A percentile compares a stretch with the other conserved stretches of the same genome.
Evolutionary conservation across 495 filamentous ascomycete genomes (phyloP).

Genomic region (Lentithecium fluviatile): DNA sequence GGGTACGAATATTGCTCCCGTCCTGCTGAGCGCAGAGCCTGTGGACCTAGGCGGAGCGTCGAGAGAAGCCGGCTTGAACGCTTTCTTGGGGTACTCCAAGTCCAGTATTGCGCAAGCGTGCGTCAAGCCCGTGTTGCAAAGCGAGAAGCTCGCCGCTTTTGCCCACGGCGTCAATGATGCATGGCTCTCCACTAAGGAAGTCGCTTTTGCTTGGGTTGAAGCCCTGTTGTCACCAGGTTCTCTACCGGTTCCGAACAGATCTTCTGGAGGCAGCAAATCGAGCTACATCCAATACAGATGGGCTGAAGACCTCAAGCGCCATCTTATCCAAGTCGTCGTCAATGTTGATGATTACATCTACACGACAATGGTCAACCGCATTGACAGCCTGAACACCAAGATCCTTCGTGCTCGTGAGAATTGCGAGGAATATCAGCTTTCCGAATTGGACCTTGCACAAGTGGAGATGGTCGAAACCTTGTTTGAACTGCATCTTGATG

Average conservation of each 20-base stretch:
- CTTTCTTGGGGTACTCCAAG: constrained; percentile 78
- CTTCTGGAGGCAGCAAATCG: constrained; percentile 31
- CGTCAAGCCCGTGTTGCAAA: constrained; percentile 28
- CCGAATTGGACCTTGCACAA: constrained; percentile 29
- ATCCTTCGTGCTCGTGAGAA: constrained; percentile 36
- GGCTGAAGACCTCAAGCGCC: constrained; percentile 69
- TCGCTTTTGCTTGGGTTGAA: constrained; percentile 39
- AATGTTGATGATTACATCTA: constrained; percentile 69
- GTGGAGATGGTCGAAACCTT: constrained; percentile 68
- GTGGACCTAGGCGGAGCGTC: constrained; percentile 31
- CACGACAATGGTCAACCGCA: constrained; percentile 49
- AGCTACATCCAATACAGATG: constrained; percentile 67
- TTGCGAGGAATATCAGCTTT: constrained; percentile 4
- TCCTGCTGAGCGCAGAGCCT: constrained; percentile 25
- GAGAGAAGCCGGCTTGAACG: constrained; percentile 56
- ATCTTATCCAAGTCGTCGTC: constrained; percentile 65
- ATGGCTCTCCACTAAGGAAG: constrained; percentile 41
- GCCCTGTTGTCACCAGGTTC: constrained; percentile 32
- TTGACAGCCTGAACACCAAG: constrained; percentile 43
- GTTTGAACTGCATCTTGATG: constrained; percentile 86
- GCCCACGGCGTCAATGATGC: constrained; percentile 33
- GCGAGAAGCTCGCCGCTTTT: constrained; percentile 33
- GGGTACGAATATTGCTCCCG: constrained; percentile 14
- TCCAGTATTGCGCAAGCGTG: constrained; percentile 48
- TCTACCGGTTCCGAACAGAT: background rate